A percentile compares a stretch with the other conserved stretches of the same genome.
phyloP scores from a whole-genome alignment of 805 yeast species.

The Candida ortonii region DNA sequence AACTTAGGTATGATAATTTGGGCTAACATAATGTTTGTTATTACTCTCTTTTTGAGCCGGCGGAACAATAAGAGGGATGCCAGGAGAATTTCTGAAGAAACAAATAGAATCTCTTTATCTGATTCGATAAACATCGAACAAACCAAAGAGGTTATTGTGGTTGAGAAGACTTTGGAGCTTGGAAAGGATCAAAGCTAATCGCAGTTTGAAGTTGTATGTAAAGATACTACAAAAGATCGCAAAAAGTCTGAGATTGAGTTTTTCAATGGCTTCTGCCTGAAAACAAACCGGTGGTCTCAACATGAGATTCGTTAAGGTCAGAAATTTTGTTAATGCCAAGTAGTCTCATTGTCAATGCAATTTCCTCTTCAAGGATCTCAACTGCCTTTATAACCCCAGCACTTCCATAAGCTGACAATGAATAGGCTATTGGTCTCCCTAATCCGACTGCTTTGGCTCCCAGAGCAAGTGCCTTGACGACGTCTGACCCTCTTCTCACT shows the following conservation, averaged over 20 bases:
- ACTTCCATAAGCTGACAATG: constrained; percentile 17
- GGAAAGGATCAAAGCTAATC: no score
- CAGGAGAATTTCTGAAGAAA: no score
- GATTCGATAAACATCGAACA: no score
- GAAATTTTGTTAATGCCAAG: constrained; percentile 40
- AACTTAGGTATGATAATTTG: no score
- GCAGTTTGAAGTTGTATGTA: no score
- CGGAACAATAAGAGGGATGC: no score
- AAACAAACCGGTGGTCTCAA: constrained; percentile 7
- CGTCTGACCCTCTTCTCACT: constrained; percentile 36
- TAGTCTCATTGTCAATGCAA: constrained; percentile 65
- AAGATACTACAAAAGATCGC: background rate
- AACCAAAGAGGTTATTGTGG: no score
- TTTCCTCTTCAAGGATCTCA: constrained; percentile 56
- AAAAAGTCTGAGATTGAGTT: background rate
- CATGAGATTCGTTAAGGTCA: constrained; percentile 6
- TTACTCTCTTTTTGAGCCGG: no score
- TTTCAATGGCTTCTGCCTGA: no score
- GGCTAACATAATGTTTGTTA: no score
- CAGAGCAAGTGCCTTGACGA: constrained; percentile 34
- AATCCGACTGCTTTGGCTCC: constrained; percentile 39
- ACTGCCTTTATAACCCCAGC: constrained; percentile 49
- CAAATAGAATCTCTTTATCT: no score
- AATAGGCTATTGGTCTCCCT: constrained; percentile 27
- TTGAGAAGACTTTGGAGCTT: no score